A percentile compares a stretch with the other conserved stretches of the same genome.
Conservation (phyloP, 139 green algal genomes). For the Choricystis sp. region DNA sequence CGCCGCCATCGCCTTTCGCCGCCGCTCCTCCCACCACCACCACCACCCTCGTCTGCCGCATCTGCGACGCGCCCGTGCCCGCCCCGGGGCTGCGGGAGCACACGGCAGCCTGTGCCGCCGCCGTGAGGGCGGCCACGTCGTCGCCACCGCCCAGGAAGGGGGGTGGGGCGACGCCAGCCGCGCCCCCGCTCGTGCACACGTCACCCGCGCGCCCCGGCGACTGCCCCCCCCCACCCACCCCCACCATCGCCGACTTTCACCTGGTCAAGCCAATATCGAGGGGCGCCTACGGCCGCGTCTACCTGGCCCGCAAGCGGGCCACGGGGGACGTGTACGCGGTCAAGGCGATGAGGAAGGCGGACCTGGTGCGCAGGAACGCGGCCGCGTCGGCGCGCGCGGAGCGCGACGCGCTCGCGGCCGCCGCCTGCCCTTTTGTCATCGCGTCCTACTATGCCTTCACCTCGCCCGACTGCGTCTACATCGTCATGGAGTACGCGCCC, state of each 20-base stretch:
- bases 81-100: not conserved
- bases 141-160: too few relatives aligned
- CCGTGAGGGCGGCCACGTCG: not conserved
- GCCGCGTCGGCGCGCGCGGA: slow-evolving; percentile 77
- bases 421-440: slow-evolving; percentile 75
- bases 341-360: slow-evolving; percentile 82
- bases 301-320: slow-evolving; percentile 68
- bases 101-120: not conserved
- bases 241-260: slow-evolving; percentile 78
- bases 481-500: slow-evolving; percentile 94
- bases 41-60: not conserved
- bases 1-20: not conserved
- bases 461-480: slow-evolving; percentile 77
- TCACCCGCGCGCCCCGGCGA: slow-evolving; percentile 4
- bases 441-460: slow-evolving; percentile 90
- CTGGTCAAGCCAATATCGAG: slow-evolving; percentile 88
- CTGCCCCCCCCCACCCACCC: not conserved
- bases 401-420: slow-evolving; percentile 81
- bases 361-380: slow-evolving; percentile 93
- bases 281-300: slow-evolving; percentile 86
- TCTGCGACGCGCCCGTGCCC: not conserved
- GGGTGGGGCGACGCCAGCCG: not conserved
- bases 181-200: slow-evolving; percentile 6
- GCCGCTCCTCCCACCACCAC: not conserved
- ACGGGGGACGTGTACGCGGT: slow-evolving; percentile 65